Evolutionary conservation across 106 monocot genomes (phyloP), one percentile per base, ranked within the genome.

Genomic region (Ottelia alismoides): DNA sequence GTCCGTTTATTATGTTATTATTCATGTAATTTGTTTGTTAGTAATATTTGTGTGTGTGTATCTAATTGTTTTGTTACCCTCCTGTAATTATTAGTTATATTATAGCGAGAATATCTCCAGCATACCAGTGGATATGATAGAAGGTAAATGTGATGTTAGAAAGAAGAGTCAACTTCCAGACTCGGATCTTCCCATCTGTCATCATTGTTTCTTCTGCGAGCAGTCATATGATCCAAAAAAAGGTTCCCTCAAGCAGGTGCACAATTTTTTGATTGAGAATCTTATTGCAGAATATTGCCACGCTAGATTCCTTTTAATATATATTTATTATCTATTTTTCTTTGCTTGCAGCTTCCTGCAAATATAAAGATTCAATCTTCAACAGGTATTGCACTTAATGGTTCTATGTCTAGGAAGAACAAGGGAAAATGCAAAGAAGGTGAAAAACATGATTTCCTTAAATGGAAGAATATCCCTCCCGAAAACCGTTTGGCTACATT

Each of bases 171-270:
- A 80, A 29, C 65, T 98, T 22, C 72, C 74, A 26, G 69, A 31
- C 53, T 59, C 76, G 53, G 82, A 90, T 50, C 57, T 71, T 52
- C 89, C 89, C 51, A 53, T 83, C 26, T 44, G 74, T 44, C 84
- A 90, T 59, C 85, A 98, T 68, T 46, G 74, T 56, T 98, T 98
- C 64, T 82, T 85, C 69, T 98, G 98, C 66, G 82, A 85, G 63
- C 82, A 68, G 72, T 75, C 53, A 25, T 98, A 90, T 69, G 77
- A 86, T 75, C 71, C 72, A 49, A 29, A 32, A 6, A 82, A 64
- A 11, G 98, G 90, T 53, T 49, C 82, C 32, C 50, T 98, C 49
- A 98, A 98, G 65, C 85, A 98, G 98, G 98, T 98, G 66, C 82
- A n/a, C n/a, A n/a, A n/a, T n/a, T n/a, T n/a, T n/a, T n/a, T n/a